Evolutionary conservation across 257 asterid species (phyloP).

Genomic region (Knoxia roxburghii): DNA sequence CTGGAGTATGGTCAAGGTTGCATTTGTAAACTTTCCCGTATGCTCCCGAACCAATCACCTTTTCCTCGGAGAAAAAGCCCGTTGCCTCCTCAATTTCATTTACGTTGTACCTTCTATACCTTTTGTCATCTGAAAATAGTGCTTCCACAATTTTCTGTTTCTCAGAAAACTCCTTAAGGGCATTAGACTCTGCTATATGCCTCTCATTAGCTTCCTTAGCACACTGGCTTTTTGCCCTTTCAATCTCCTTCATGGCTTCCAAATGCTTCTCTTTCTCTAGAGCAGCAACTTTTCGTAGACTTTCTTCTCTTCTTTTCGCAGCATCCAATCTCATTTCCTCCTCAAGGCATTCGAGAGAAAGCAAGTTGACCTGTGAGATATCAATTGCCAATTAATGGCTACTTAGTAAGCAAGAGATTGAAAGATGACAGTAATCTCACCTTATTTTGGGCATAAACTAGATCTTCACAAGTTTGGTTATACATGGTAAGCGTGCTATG

Average conservation of each 20-base stretch:
- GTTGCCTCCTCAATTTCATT: conserved; percentile 68
- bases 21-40: conserved; percentile 86
- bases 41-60: conserved; percentile 74
- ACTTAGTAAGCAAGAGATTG: background rate
- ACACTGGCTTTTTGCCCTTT: conserved; percentile 50
- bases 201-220: conserved; percentile 61
- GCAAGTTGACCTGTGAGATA: conserved; percentile 51
- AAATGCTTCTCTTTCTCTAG: conserved; percentile 58
- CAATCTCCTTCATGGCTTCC: conserved; percentile 70
- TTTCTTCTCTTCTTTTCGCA: conserved; percentile 68
- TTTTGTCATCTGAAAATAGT: conserved; percentile 49
- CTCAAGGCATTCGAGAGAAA: conserved; percentile 66
- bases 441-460: conserved; percentile 57
- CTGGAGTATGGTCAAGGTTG: conserved; percentile 65
- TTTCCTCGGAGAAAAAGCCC: conserved; percentile 43
- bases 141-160: conserved; percentile 55
- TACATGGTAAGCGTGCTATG: conserved; percentile 54
- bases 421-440: conserved; percentile 35
- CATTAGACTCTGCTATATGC: conserved; percentile 63
- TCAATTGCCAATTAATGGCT: background rate
- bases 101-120: conserved; percentile 72
- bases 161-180: conserved; percentile 50
- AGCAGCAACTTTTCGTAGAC: conserved; percentile 51
- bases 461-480: conserved; percentile 62
- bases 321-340: conserved; percentile 61